Evolutionary conservation across 768 basidiomycete species (phyloP).

Genomic region (Collybia sordida): DNA sequence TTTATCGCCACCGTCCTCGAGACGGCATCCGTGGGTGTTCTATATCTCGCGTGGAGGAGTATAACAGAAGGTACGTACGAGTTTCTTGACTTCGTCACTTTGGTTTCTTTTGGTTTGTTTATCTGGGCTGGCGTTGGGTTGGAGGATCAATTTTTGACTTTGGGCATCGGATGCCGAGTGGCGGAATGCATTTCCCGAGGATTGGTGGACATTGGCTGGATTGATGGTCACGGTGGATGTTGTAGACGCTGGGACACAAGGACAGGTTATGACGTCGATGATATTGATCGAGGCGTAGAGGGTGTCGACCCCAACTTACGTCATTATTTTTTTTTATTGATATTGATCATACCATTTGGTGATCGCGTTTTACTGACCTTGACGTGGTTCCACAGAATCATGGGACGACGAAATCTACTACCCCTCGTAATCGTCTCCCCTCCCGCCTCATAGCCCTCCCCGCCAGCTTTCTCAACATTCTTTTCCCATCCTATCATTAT

Average conservation of each 20-base stretch:
- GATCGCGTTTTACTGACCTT: background rate
- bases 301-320: background rate
- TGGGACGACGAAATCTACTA: conserved; percentile 54
- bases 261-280: no score
- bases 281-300: no score
- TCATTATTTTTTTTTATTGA: background rate
- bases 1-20: conserved; percentile 87
- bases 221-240: no score
- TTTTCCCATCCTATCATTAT: background rate
- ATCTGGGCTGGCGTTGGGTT: background rate
- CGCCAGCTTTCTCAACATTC: background rate
- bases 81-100: conserved; percentile 1
- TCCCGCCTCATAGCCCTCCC: background rate
- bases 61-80: conserved; percentile 78
- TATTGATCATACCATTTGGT: background rate
- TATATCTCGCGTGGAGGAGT: conserved; percentile 83
- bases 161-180: no score
- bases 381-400: conserved; percentile 30
- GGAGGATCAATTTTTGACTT: no score
- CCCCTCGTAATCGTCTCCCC: conserved; percentile 24
- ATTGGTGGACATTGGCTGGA: no score
- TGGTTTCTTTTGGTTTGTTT: conserved; percentile 5
- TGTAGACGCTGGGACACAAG: no score
- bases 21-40: conserved; percentile 62
- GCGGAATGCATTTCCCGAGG: no score